phyloP scores from a whole-genome alignment of 2,329 filamentous ascomycete genomes.

The Falciphora oryzae region DNA sequence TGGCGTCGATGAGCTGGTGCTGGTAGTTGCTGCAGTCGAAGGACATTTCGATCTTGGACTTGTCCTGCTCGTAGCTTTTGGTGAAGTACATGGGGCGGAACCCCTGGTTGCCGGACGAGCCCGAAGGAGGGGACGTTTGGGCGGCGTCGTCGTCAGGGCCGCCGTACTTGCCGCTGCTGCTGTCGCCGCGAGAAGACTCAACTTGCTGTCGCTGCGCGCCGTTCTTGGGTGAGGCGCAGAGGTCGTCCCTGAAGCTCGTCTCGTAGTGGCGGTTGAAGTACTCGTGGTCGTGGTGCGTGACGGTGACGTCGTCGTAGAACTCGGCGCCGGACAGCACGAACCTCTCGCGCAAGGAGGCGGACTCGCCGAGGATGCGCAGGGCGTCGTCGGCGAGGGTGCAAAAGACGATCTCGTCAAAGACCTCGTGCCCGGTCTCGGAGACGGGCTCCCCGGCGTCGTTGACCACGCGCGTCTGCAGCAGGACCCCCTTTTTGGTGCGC shows the following conservation, averaged over 20 bases:
- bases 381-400: conserved; percentile 61
- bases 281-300: conserved; percentile 59
- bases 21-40: conserved; percentile 76
- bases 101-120: conserved; percentile 15
- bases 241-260: conserved; percentile 46
- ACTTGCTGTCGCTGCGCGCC: conserved; percentile 33
- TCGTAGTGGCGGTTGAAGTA: conserved; percentile 68
- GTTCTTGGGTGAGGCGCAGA: conserved; percentile 42
- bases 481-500: conserved; percentile 45
- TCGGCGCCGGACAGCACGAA: conserved; percentile 65
- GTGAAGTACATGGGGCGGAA: conserved; percentile 64
- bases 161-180: conserved; percentile 37
- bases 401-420: conserved; percentile 61
- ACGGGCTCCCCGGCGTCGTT: conserved; percentile 29
- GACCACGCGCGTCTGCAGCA: conserved; percentile 39
- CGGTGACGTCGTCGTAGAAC: conserved; percentile 64
- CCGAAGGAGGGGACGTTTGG: background rate
- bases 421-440: conserved; percentile 46
- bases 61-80: conserved; percentile 50
- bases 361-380: conserved; percentile 52
- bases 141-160: no score
- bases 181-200: conserved; percentile 35
- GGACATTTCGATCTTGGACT: conserved; percentile 59
- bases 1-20: conserved; percentile 54
- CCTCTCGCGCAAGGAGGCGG: conserved; percentile 55